phyloP scores from a whole-genome alignment of 257 asterid genomes.

The Solanum medicagineum region DNA sequence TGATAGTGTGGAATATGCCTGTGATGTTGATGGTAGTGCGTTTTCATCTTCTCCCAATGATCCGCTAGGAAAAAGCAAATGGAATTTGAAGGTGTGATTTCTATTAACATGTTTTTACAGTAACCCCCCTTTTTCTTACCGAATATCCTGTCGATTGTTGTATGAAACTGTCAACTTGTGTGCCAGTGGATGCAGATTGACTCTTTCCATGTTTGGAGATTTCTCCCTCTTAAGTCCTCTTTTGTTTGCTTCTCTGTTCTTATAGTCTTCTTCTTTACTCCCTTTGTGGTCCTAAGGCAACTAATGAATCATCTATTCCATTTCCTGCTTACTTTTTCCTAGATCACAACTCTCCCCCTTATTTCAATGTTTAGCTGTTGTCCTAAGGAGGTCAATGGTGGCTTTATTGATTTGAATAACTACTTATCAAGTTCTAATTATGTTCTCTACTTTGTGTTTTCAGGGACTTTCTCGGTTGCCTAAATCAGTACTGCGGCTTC shows the following conservation, averaged over 20 bases:
- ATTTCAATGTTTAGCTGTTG: not conserved
- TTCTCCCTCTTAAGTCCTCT: not conserved
- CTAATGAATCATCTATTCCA: not conserved
- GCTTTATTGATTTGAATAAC: not conserved
- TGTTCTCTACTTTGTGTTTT: conserved; percentile 7
- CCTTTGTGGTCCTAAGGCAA: not conserved
- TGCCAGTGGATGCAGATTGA: not conserved
- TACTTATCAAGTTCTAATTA: not conserved
- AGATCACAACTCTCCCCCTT: not conserved
- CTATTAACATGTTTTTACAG: not conserved
- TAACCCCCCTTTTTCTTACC: not conserved
- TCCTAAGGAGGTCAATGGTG: not conserved
- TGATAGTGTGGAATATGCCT: conserved; percentile 99
- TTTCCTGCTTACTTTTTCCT: not conserved
- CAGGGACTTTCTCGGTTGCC: conserved; percentile 90
- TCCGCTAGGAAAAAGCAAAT: conserved; percentile 83
- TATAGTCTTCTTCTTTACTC: not conserved
- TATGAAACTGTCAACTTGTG: not conserved
- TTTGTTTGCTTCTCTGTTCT: not conserved
- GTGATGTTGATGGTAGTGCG: conserved; percentile 99
- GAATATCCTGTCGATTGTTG: not conserved
- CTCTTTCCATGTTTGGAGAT: not conserved
- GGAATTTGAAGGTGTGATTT: conserved; percentile 86
- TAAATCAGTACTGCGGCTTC: conserved; percentile 76
- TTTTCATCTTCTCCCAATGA: conserved; percentile 84